Evolutionary conservation across 129 eudicot species (phyloP), one percentile per base, ranked within the genome.

Genomic region (Flaveria sonorensis): DNA sequence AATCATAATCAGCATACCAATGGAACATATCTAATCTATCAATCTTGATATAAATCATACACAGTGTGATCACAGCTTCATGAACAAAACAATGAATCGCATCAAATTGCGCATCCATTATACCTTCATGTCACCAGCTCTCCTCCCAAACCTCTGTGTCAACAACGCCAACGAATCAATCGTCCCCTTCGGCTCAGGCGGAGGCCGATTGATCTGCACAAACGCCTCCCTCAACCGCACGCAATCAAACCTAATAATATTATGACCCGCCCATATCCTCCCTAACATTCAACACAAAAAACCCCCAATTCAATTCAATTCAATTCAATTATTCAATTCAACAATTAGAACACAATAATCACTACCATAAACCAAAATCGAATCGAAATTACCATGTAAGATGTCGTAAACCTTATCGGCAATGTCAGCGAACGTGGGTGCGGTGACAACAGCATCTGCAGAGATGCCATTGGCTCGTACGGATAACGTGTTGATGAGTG

Each of bases 51-150:
- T 18, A 55, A 55, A 32, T 28, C 24, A 18, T 18, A 55, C 18
- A 55, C 39, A 36, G 40, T 36, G 40, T 36, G 40, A 36, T 36
- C 40, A 36, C 40, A 36, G 6, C 40, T 36, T 6, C 23, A 55
- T 55, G 62, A 18, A 55, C 26, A 55, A 55, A 55, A 52, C 11
- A 52, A 15, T 52, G 8, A n/a, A 52, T 52, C 59, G 24, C 5
- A 36, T 36, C 40, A 36, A 36, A 36, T 0, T 36, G 40, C 0
- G 5, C 26, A 43, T n/a, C 8, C 40, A 61, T 80, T 42, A 73
- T 81, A 94, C 99, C 97, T 94, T 94, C 99, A 94, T 94, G 75
- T 94, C 83, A 68, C 99, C 99, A 78, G 99, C 99, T 81, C 99
- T 88, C 74, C 99, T 88, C 14, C 99, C 99, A 78, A 94, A 94